These are phyloP conservation scores for Phytopythium vexans DNA, from an alignment of 352 stramenopile genomes.

Conservation along the genomic window DNA sequence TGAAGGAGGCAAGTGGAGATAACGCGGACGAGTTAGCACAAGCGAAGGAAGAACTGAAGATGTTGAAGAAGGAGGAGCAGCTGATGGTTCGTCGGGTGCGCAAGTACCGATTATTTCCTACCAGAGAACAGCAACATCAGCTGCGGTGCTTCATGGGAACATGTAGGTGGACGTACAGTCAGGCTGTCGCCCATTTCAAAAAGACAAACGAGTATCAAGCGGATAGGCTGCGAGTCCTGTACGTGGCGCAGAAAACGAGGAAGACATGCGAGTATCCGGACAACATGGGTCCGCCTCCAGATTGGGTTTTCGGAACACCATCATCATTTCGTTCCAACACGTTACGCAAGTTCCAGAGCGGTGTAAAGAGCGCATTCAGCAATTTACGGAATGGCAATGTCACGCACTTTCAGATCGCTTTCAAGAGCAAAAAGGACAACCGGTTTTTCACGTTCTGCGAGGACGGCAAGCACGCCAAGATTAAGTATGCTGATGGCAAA, in stretches of 20 bases:
- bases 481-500: background rate
- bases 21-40: too few species aligned
- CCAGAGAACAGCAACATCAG: too few species aligned
- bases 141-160: too few species aligned
- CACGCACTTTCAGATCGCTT: background rate
- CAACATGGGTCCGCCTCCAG: background rate
- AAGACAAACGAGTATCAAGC: background rate
- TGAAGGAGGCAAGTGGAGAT: too few species aligned
- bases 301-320: background rate
- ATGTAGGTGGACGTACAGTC: too few species aligned
- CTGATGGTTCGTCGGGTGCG: too few species aligned
- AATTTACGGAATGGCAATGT: background rate
- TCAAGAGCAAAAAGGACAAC: background rate
- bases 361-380: conserved; percentile 9
- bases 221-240: background rate
- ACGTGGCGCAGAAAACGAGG: background rate
- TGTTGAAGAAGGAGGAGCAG: too few species aligned
- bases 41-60: too few species aligned
- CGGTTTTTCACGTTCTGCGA: background rate
- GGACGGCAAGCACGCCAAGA: background rate
- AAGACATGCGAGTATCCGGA: background rate
- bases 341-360: background rate
- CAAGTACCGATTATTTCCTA: too few species aligned
- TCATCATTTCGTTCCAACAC: background rate
- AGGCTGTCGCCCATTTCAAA: background rate